Evolutionary conservation across 2,329 filamentous ascomycete genomes (phyloP).

Genomic region (Alternaria triticimaculans): DNA sequence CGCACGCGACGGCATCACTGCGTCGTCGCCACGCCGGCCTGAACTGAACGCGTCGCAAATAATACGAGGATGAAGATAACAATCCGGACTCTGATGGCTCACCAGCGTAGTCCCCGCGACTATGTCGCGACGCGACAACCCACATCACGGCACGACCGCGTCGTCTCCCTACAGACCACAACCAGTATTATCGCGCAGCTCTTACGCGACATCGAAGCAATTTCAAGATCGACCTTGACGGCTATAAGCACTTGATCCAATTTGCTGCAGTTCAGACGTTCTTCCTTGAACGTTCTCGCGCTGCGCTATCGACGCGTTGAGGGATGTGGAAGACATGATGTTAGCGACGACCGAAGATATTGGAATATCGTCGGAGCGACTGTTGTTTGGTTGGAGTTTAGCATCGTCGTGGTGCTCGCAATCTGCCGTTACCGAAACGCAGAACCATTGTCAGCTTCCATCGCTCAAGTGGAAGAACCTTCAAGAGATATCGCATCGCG

Average conservation of each 20-base stretch:
- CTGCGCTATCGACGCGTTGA: too few species aligned
- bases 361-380: background rate
- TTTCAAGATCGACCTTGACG: background rate
- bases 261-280: background rate
- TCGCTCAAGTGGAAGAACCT: background rate
- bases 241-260: background rate
- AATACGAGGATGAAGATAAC: fast-evolving
- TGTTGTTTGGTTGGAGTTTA: background rate
- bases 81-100: background rate
- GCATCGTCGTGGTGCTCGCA: background rate
- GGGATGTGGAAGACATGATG: background rate
- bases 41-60: background rate
- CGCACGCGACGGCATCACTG: fast-evolving
- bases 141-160: background rate
- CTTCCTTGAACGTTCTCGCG: background rate
- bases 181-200: background rate
- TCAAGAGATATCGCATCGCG: background rate
- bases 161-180: background rate
- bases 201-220: background rate
- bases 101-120: background rate
- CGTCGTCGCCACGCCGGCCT: background rate
- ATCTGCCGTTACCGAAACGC: background rate
- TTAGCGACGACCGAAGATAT: background rate
- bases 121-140: background rate
- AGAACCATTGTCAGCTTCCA: background rate